Evolutionary conservation across 1,284 basidiomycete genomes (phyloP).

Genomic region (Meira nashicola): DNA sequence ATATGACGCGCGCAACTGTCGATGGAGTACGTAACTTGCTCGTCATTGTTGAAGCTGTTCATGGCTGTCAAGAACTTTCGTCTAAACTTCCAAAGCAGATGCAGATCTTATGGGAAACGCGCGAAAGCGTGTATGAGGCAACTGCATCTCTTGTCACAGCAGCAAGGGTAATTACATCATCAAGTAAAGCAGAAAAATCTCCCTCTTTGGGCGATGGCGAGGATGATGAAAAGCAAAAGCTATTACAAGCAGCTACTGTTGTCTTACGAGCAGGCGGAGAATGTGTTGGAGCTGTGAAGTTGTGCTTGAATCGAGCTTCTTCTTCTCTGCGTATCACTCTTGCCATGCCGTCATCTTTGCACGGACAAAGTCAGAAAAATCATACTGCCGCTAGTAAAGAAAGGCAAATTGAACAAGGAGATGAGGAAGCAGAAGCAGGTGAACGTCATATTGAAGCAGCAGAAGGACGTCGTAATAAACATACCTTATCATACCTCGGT

Average conservation of each 20-base stretch:
- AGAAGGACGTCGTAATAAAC: slow-evolving; percentile 38
- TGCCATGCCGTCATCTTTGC: slow-evolving; percentile 12
- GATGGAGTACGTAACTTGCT: slow-evolving; percentile 85
- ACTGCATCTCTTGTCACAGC: slow-evolving; percentile 83
- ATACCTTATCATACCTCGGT: slow-evolving; percentile 57
- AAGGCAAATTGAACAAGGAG: background rate
- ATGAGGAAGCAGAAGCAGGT: slow-evolving; percentile 4
- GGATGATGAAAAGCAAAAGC: slow-evolving; percentile 67
- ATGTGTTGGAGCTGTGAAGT: slow-evolving; percentile 38
- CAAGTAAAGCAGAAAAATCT: slow-evolving; percentile 70
- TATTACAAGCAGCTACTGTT: slow-evolving; percentile 76
- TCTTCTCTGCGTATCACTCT: slow-evolving; percentile 17
- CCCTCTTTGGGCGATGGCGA: slow-evolving; percentile 62
- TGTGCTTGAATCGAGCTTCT: slow-evolving; percentile 35
- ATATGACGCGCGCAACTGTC: slow-evolving; percentile 85
- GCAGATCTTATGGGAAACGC: slow-evolving; percentile 57
- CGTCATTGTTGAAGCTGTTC: slow-evolving; percentile 75
- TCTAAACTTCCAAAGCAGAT: slow-evolving; percentile 30
- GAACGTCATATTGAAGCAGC: slow-evolving; percentile 13
- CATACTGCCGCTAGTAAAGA: slow-evolving; percentile 12
- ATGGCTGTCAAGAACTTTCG: slow-evolving; percentile 30
- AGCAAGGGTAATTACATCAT: slow-evolving; percentile 62
- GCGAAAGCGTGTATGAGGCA: slow-evolving; percentile 76
- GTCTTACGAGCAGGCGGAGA: slow-evolving; percentile 63
- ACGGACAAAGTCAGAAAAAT: slow-evolving; percentile 3